These are phyloP conservation scores for Fusarium sp. DNA, from an alignment of 2,329 filamentous ascomycete genomes.

Conservation along the genomic window DNA sequence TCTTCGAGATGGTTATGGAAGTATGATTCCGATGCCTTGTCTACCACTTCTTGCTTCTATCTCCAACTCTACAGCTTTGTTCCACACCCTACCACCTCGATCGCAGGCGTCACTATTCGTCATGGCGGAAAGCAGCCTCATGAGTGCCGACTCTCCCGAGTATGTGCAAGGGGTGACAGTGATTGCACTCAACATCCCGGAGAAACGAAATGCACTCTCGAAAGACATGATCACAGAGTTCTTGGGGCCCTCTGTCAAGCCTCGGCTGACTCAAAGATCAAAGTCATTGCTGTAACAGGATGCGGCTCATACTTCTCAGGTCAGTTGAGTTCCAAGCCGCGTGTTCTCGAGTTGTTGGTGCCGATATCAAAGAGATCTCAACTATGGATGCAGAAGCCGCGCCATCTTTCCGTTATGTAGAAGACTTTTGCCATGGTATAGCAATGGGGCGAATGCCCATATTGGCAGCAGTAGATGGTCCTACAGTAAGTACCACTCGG, in stretches of 20 bases:
- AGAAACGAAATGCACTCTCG: conserved; percentile 71
- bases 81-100: background rate
- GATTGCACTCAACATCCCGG: conserved; percentile 61
- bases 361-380: conserved; percentile 51
- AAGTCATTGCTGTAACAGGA: conserved; percentile 57
- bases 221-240: conserved; percentile 63
- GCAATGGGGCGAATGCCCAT: conserved; percentile 56
- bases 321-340: conserved; percentile 3
- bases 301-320: conserved; percentile 47
- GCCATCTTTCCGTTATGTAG: conserved; percentile 47
- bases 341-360: conserved; percentile 20
- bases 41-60: background rate
- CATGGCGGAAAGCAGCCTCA: conserved; percentile 4
- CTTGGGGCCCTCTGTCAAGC: conserved; percentile 47
- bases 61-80: background rate
- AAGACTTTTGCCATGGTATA: conserved; percentile 55
- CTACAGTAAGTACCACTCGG: background rate
- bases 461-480: conserved; percentile 58
- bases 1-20: background rate
- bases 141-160: background rate
- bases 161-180: background rate
- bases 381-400: conserved; percentile 46
- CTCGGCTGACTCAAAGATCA: conserved; percentile 45
- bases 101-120: background rate
- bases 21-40: conserved; percentile 1